phyloP scores from a whole-genome alignment of 345 rosid species.

The Capsella bursapastoris region DNA sequence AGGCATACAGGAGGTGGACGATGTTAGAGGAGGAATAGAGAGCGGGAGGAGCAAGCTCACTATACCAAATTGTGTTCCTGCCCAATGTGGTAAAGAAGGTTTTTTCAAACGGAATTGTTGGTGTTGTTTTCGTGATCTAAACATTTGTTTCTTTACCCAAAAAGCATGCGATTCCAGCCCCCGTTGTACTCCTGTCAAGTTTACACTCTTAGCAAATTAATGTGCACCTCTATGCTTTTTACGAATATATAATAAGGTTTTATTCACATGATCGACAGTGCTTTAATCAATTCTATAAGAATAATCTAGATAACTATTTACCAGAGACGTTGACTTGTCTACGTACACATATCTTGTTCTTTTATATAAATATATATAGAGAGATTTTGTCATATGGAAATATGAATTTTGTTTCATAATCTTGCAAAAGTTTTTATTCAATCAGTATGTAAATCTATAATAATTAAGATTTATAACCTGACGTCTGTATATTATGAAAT shows the following conservation, averaged over 20 bases:
- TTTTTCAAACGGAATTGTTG: constrained; percentile 33
- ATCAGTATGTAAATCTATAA: too few relatives aligned
- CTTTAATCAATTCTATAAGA: neutral
- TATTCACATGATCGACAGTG: neutral
- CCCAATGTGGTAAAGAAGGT: neutral
- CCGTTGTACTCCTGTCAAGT: constrained; percentile 18
- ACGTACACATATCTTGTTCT: too few relatives aligned
- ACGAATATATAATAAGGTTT: neutral
- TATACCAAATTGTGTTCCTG: constrained; percentile 3
- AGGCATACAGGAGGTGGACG: constrained; percentile 17
- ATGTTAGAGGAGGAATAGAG: constrained; percentile 21
- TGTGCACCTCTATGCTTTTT: neutral
- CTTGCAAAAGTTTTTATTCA: too few relatives aligned
- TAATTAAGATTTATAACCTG: too few relatives aligned
- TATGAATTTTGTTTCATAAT: too few relatives aligned
- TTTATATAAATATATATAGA: too few relatives aligned
- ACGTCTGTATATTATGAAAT: too few relatives aligned
- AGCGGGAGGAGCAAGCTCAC: constrained; percentile 12
- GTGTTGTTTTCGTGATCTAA: constrained; percentile 10
- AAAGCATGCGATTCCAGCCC: neutral
- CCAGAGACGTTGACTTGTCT: too few relatives aligned
- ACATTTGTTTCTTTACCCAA: neutral
- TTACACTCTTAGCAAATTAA: neutral
- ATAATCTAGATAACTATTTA: neutral
- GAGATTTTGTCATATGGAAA: too few relatives aligned